Evolutionary conservation across 1,139 yeast species (phyloP), one percentile per base, ranked within the genome.

Genomic region (Diutina siamensis): DNA sequence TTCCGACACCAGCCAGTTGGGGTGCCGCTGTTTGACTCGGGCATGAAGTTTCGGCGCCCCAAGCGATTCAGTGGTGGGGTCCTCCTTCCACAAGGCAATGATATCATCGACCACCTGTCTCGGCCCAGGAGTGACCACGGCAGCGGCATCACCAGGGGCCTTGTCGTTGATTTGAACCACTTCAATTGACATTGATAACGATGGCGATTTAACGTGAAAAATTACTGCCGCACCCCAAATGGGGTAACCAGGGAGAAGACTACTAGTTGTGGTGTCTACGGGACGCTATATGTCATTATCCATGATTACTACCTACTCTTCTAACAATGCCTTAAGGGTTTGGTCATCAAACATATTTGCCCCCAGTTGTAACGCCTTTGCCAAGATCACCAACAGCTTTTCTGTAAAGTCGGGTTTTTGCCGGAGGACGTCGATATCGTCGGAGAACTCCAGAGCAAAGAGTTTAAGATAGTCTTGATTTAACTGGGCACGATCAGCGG

Each of bases 271-370:
- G n/a, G n/a, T n/a, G n/a, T n/a, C n/a, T n/a, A n/a, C n/a, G n/a
- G n/a, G n/a, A n/a, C n/a, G n/a, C n/a, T n/a, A n/a, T n/a, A n/a
- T n/a, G n/a, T n/a, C n/a, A n/a, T n/a, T n/a, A n/a, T n/a, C n/a
- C n/a, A n/a, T n/a, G n/a, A n/a, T n/a, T n/a, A n/a, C 22, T 3
- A 13, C 18, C 18, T 21, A 13, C 40, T 35, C 9, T 12, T 38
- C 33, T 20, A 38, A 8, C n/a, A 38, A 25, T 15, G 42, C 42
- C 32, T 13, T 12, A 25, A 38, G 42, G 13, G 80, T 71, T 35
- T 78, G 83, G 41, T 72, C 71, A 57, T 80, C 86, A 60, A 81
- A 82, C 65, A 82, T 72, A 52, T 79, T 76, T 7, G 76, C 69
- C 13, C 86, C 84, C 45, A 79, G 77, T 56, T 80, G 83, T 49